Evolutionary conservation across 306 rosid genomes (phyloP), one percentile per base, ranked within the genome.

Genomic region (Vachellia collinsii): DNA sequence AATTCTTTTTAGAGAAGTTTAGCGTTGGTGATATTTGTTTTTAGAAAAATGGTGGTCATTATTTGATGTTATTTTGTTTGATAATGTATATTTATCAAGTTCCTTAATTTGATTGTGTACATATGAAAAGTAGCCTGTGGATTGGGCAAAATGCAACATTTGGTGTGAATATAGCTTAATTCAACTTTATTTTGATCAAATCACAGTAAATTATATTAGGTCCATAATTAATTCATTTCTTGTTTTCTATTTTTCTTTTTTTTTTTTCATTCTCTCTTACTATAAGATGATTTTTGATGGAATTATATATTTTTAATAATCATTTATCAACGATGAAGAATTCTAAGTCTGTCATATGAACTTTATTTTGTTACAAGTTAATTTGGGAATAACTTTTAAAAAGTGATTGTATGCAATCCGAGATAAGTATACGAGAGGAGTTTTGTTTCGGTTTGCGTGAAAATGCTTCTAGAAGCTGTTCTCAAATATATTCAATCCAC

Each of bases 1-100:
- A 76, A 86, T 86, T 86, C 89, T 77, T 86, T 86, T 74, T 75
- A 80, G 80, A 77, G 61, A 41, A 69, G 22, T 86, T 85, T 86
- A 83, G 43, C 48, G 46, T 66, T 54, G 17, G 61, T 73, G 78
- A 43, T 77, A 67, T 83, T 83, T 50, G 38, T 74, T 77, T 70
- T 50, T 43, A 83, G 69, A 80, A 65, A 74, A 42, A n/a, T 72
- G 71, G 43, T 70, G 47, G 79, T 68, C 76, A 22, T 70, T 72
- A 58, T 66, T 77, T 80, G 76, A 77, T 73, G 4, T 53, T 53
- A 77, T 58, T 56, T 82, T 79, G 85, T 83, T 80, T 67, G 39
- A 80, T 72, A 43, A 3, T 43, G 22, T 47, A 58, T 22, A 59
- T 59, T 23, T 9, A 10, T 59, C 37, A 11, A 10, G 37, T 8